phyloP scores from a whole-genome alignment of 192 early-diverging fungal genomes.

The Podochytrium sp. region DNA sequence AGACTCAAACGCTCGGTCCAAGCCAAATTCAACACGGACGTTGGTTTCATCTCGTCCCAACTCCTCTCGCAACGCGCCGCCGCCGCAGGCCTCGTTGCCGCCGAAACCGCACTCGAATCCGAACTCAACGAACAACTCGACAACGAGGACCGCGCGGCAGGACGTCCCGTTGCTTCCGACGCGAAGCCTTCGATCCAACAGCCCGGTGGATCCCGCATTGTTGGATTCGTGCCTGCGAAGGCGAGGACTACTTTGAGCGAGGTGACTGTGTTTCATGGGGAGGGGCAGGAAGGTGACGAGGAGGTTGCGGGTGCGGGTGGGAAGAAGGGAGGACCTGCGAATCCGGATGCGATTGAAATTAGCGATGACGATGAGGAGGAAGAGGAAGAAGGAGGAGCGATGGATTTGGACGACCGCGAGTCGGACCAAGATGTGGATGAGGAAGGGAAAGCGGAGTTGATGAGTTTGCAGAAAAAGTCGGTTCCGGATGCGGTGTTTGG shows the following conservation, averaged over 20 bases:
- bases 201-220: constrained; percentile 40
- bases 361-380: constrained; percentile 50
- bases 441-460: constrained; percentile 30
- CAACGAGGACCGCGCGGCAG: constrained; percentile 51
- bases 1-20: constrained; percentile 86
- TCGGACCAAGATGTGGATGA: constrained; percentile 45
- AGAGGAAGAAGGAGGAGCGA: constrained; percentile 18
- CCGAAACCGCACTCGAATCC: constrained; percentile 27
- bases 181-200: constrained; percentile 32
- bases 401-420: constrained; percentile 51
- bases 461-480: constrained; percentile 40
- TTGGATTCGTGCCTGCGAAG: constrained; percentile 55
- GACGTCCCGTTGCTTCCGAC: constrained; percentile 36
- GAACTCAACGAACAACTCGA: constrained; percentile 38
- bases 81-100: constrained; percentile 11
- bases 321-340: constrained; percentile 36
- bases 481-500: constrained; percentile 62
- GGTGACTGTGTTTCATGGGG: constrained; percentile 10
- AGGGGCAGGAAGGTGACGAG: constrained; percentile 16
- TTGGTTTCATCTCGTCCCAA: constrained; percentile 63
- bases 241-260: constrained; percentile 39
- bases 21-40: constrained; percentile 84
- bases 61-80: constrained; percentile 47
- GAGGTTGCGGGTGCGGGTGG: constrained; percentile 25
- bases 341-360: constrained; percentile 76